Percentiles rank a stretch among this genome's conserved stretches.
Evolutionary conservation across 257 asterid species (phyloP).

Genomic region (Buddleja alternifolia): DNA sequence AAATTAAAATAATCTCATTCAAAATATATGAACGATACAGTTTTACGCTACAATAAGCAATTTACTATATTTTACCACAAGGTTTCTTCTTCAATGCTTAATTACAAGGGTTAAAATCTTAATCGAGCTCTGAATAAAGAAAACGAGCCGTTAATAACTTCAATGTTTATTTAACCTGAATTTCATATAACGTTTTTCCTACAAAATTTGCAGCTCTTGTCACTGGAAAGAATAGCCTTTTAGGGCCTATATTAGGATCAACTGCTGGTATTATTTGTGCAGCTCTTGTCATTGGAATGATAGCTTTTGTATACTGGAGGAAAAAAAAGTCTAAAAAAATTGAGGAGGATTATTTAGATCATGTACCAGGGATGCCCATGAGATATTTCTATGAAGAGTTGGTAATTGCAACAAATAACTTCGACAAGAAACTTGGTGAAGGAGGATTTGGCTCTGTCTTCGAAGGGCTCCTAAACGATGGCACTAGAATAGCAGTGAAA

Average conservation of each 20-base stretch:
- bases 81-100: too few species aligned
- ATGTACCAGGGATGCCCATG: conserved; percentile 39
- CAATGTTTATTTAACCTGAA: too few species aligned
- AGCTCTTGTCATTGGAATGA: conserved; percentile 5
- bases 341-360: conserved; percentile 33
- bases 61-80: too few species aligned
- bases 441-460: conserved; percentile 43
- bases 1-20: too few species aligned
- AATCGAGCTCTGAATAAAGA: too few species aligned
- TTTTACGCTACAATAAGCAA: too few species aligned
- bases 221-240: background rate
- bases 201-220: too few species aligned
- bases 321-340: conserved; percentile 15
- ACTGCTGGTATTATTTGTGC: background rate
- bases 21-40: too few species aligned
- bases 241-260: conserved; percentile 32
- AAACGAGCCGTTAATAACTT: too few species aligned
- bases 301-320: background rate
- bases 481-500: conserved; percentile 36
- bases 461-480: conserved; percentile 26
- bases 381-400: conserved; percentile 32
- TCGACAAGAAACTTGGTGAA: conserved; percentile 31
- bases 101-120: too few species aligned
- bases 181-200: too few species aligned
- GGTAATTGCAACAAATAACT: conserved; percentile 22